Base-by-base conservation (phyloP, 176 grass and related monocot genomes). In the Canna indica region DNA sequence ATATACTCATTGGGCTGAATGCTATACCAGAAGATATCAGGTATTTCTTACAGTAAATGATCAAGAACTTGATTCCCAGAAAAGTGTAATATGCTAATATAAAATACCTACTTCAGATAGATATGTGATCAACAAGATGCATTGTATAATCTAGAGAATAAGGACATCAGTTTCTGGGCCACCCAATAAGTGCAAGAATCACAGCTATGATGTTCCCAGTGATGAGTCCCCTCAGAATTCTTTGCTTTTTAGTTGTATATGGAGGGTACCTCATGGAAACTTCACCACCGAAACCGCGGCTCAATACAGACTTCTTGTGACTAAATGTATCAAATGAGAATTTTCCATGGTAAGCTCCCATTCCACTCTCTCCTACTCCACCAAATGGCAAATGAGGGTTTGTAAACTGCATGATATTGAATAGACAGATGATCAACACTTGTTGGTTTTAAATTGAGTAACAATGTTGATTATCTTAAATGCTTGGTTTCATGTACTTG, bases 271-370 rank as follows among this genome's bases (percentile, higher is more conserved):
- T 82, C 0, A 81, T 85, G 0, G 31, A 67, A 1, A 83, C 78
- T 69, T 96, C 92, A 2, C 83, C 85, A 0, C 29, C 33, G 25
- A 88, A 96, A 18, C 83, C 67, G 3, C 92, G 85, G 33, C 83
- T 59, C 28, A 96, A 72, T 4, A 96, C 83, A 0, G 67, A 83
- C 75, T 96, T 96, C 67, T 79, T 91, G 47, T 96, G 92, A 70
- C 50, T 91, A 77, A 96, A 96, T 68, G 83, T 73, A 58, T 91
- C 92, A 36, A 91, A 96, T 38, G 76, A 82, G 74, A 91, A 96
- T 54, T 88, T 96, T 36, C 92, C 92, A 1, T 96, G 92, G 76
- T 96, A 96, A 2, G 71, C 69, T 17, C 92, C 92, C 1, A 60
- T 91, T 36, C 92, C 92, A 4, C 92, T 96, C 26, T 96, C 88